Evolutionary conservation across 768 basidiomycete genomes (phyloP).

Genomic region (Lentinula sp.): DNA sequence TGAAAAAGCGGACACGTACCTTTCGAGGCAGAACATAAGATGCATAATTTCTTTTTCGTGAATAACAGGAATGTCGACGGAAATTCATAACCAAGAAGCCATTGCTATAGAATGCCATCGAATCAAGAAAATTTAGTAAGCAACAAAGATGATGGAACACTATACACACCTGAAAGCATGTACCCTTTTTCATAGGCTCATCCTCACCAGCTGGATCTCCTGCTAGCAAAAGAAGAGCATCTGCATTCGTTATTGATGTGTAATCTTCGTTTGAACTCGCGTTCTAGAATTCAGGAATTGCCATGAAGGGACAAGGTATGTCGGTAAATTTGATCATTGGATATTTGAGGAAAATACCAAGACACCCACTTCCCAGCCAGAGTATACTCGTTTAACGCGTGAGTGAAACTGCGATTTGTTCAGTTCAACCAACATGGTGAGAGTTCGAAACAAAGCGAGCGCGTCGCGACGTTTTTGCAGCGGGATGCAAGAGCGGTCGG

Average conservation of each 20-base stretch:
- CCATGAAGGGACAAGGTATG: constrained; percentile 6
- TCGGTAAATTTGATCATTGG: not conserved
- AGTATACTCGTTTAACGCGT: constrained; percentile 53
- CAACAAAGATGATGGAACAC: not conserved
- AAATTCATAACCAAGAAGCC: constrained; percentile 96
- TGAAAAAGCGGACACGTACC: constrained; percentile 35
- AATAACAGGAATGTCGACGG: constrained; percentile 90
- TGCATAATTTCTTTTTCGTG: constrained; percentile 65
- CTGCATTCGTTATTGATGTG: constrained; percentile 57
- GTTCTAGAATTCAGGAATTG: constrained; percentile 31
- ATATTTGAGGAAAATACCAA: constrained; percentile 6
- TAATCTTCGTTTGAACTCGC: constrained; percentile 68
- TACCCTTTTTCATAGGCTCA: constrained; percentile 85
- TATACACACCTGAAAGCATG: constrained; percentile 76
- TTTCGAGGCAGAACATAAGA: constrained; percentile 87
- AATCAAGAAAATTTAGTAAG: constrained; percentile 6
- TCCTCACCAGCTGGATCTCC: constrained; percentile 84
- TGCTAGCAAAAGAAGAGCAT: constrained; percentile 65
- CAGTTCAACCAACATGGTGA: constrained; percentile 62
- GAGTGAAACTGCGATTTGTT: constrained; percentile 54
- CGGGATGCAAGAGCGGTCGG: not conserved
- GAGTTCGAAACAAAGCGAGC: constrained; percentile 11
- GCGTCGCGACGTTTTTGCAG: not conserved
- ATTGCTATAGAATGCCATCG: constrained; percentile 55
- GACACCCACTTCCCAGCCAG: constrained; percentile 55